A percentile compares a stretch with the other conserved stretches of the same genome.
Evolutionary conservation across 139 green algal genomes (phyloP).

Genomic region (Zygnema cylindricum): DNA sequence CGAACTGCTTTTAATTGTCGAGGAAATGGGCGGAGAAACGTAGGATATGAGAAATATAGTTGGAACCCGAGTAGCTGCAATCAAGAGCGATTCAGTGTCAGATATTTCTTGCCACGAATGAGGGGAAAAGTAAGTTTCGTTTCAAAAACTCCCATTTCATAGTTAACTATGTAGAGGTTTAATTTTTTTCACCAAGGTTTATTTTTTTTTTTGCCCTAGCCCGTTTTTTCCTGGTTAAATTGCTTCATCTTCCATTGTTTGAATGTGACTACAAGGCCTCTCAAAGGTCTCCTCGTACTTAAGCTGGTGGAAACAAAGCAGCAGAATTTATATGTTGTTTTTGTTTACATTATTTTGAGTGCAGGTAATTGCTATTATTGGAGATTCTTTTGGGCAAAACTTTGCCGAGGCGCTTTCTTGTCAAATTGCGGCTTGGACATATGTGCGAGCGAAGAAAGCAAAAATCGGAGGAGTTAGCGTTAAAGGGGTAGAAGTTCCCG

Average conservation of each 20-base stretch:
- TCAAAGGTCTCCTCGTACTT: not conserved
- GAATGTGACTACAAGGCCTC: not conserved
- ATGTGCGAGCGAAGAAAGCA: not conserved
- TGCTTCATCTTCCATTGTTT: not conserved
- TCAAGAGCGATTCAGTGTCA: constrained; percentile 12
- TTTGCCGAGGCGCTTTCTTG: constrained; percentile 28
- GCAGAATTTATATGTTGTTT: no score
- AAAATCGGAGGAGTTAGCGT: constrained; percentile 2
- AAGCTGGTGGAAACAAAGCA: not conserved
- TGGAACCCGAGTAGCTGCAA: constrained; percentile 36
- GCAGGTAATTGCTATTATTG: constrained; percentile 39
- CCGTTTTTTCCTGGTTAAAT: not conserved
- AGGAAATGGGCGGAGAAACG: constrained; percentile 18
- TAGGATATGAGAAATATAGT: constrained; percentile 15
- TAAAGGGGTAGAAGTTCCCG: constrained; percentile 14
- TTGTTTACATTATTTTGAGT: not conserved
- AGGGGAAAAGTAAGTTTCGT: constrained; percentile 41
- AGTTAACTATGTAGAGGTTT: not conserved
- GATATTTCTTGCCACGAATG: constrained; percentile 19
- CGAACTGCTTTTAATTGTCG: constrained; percentile 47
- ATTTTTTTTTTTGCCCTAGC: not conserved
- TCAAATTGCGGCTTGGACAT: not conserved
- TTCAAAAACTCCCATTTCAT: not conserved
- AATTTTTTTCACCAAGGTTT: not conserved
- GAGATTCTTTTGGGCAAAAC: constrained; percentile 49